Conservation (phyloP, 164 flowering plant species). For the Vitis rupestris region DNA sequence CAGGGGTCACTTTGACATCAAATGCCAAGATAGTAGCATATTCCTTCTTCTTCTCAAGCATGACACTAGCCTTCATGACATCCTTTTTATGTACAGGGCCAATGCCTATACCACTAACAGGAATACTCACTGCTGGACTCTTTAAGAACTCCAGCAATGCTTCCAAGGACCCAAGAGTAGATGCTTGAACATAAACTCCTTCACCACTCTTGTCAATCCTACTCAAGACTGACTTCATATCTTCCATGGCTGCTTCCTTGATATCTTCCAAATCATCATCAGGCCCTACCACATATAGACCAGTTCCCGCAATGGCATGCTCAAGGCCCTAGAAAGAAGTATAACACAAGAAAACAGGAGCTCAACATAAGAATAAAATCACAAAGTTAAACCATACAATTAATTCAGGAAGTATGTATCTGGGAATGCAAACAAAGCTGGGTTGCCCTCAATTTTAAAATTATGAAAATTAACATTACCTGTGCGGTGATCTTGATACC, state of each 20-base stretch:
- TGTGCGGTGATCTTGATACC: slow-evolving; percentile 94
- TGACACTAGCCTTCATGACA: slow-evolving; percentile 94
- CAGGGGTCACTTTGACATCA: slow-evolving; percentile 96
- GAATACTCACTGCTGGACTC: slow-evolving; percentile 80
- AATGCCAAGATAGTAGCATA: slow-evolving; percentile 91
- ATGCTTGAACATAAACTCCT: slow-evolving; percentile 97
- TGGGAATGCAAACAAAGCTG: neutral
- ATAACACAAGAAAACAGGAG: neutral
- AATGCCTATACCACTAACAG: slow-evolving; percentile 91
- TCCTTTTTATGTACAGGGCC: slow-evolving; percentile 98
- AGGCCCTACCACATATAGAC: slow-evolving; percentile 82
- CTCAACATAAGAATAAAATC: neutral
- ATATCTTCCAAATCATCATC: slow-evolving; percentile 81
- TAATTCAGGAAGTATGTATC: neutral
- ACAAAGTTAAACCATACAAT: too few species aligned
- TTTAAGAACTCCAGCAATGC: slow-evolving; percentile 93
- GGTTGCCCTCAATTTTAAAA: neutral
- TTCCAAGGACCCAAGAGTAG: slow-evolving; percentile 97
- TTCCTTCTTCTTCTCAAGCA: slow-evolving; percentile 99
- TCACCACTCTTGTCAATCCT: slow-evolving; percentile 93
- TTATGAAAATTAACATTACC: slow-evolving; percentile 39
- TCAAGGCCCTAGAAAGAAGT: slow-evolving; percentile 73
- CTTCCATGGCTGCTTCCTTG: slow-evolving; percentile 76
- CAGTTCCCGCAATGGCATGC: slow-evolving; percentile 96
- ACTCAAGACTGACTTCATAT: slow-evolving; percentile 83